Conservation (phyloP, 2,329 filamentous ascomycete genomes). For the Herpotrichia juniperi region DNA sequence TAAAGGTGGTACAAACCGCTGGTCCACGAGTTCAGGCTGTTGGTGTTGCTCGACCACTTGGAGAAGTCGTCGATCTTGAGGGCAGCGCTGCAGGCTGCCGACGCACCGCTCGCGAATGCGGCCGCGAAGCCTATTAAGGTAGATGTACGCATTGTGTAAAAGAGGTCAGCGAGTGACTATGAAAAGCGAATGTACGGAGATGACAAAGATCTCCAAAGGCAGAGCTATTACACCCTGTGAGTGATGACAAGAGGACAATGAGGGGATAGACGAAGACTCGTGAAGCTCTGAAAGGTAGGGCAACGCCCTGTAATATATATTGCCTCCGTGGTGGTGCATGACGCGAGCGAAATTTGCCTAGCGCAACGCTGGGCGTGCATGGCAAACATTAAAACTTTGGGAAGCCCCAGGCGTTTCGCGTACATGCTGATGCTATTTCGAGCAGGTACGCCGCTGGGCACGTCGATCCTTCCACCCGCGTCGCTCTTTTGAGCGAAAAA, state of each 20-base stretch:
- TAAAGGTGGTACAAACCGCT: slow-evolving; percentile 35
- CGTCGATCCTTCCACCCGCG: slow-evolving; percentile 1
- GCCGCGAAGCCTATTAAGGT: slow-evolving; percentile 41
- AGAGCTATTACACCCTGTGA: slow-evolving; percentile 21
- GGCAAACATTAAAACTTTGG: slow-evolving; percentile 1
- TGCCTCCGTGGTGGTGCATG: slow-evolving; percentile 22
- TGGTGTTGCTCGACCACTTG: slow-evolving; percentile 42
- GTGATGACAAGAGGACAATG: slow-evolving; percentile 22
- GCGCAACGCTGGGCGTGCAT: slow-evolving; percentile 28
- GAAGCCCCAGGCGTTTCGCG: slow-evolving; percentile 1
- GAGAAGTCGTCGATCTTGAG: slow-evolving; percentile 49
- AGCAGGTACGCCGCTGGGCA: neutral
- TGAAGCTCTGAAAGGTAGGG: slow-evolving; percentile 12
- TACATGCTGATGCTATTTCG: slow-evolving; percentile 7
- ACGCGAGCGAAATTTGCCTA: slow-evolving; percentile 28
- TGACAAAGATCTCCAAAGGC: slow-evolving; percentile 33
- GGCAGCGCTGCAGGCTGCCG: slow-evolving; percentile 42
- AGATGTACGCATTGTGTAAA: slow-evolving; percentile 35
- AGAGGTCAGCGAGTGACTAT: slow-evolving; percentile 31
- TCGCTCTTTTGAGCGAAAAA: neutral
- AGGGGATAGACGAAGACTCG: slow-evolving; percentile 26
- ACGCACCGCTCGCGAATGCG: slow-evolving; percentile 32
- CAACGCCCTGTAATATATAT: slow-evolving; percentile 33
- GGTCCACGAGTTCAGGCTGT: slow-evolving; percentile 43
- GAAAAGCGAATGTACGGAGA: slow-evolving; percentile 48